Evolutionary conservation across 1,284 basidiomycete genomes (phyloP), one percentile per base, ranked within the genome.

Genomic region (Microbotryomycetes sp.): DNA sequence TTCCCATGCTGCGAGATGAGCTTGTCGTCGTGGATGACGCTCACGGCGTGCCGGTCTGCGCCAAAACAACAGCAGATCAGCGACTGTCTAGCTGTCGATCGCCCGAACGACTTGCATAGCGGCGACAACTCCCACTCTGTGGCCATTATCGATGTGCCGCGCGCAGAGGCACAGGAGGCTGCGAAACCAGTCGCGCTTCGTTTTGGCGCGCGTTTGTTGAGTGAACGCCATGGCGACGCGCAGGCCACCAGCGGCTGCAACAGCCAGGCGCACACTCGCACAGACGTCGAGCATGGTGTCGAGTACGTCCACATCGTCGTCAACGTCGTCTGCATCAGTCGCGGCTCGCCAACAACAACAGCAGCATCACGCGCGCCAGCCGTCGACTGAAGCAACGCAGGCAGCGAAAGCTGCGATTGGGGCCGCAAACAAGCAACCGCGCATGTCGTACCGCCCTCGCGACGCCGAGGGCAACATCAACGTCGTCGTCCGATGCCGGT

Each of bases 401-500:
- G 35, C 35, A 41, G 35, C 35, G 18, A 41, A 9, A 9, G 35
- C 35, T 11, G 9, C 35, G 9, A 18, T 11, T 18, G 18, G 11
- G 35, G 35, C 35, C 9, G 18, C 35, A 9, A 41, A 9, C 11
- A 11, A 9, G 9, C 35, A 41, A 41, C 35, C 35, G 9, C 35
- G 35, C 35, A 18, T 41, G 18, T 41, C 35, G 11, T 41, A 41
- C 35, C 9, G 18, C 11, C 35, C 35, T 13, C 18, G 26, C 18
- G 24, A 51, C 6, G 56, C 54, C 9, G 66, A 63, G 31, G 56
- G 63, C 23, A 89, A 92, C 71, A 96, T 97, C 24, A 85, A 90
- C 73, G 91, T 97, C n/a, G 88, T 91, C 13, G 83, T 96, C 51
- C 83, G 91, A 26, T 93, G 88, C 74, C 81, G 91, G 73, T 83